Percentiles rank a stretch among this genome's conserved stretches.
phyloP scores from a whole-genome alignment of 169 alveolate species.

The Plasmodium coatneyi region DNA sequence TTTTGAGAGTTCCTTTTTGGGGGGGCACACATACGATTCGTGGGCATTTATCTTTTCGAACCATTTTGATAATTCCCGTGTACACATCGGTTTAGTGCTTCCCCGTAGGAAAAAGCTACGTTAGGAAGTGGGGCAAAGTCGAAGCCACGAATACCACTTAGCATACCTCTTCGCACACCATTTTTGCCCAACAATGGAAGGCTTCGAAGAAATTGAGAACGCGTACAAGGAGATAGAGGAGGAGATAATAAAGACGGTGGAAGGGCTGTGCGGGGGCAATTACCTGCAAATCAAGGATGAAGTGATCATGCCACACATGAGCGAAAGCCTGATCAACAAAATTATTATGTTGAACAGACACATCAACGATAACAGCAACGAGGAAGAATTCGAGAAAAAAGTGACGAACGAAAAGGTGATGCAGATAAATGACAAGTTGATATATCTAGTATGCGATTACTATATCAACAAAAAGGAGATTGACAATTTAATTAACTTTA shows the following conservation, averaged over 20 bases:
- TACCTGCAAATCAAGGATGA: constrained; percentile 64
- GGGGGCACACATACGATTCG: not conserved
- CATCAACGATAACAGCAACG: constrained; percentile 68
- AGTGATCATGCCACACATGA: constrained; percentile 67
- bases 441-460: constrained; percentile 70
- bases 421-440: constrained; percentile 71
- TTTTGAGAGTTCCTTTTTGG: not conserved
- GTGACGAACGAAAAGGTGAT: constrained; percentile 67
- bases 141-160: not conserved
- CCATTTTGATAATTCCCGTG: not conserved
- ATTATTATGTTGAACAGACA: constrained; percentile 50
- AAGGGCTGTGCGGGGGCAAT: constrained; percentile 39
- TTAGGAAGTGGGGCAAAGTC: not conserved
- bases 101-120: not conserved
- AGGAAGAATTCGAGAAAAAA: constrained; percentile 53
- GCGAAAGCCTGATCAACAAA: constrained; percentile 45
- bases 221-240: constrained; percentile 69
- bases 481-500: constrained; percentile 80
- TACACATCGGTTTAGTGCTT: not conserved
- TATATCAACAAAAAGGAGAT: constrained; percentile 75
- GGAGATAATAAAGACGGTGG: constrained; percentile 53
- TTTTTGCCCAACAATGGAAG: constrained; percentile 10
- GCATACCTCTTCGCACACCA: not conserved
- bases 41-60: not conserved
- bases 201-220: constrained; percentile 54